A percentile compares a stretch with the other conserved stretches of the same genome.
Conservation (phyloP, 2,329 filamentous ascomycete genomes). For the Sclerotinia minor region DNA sequence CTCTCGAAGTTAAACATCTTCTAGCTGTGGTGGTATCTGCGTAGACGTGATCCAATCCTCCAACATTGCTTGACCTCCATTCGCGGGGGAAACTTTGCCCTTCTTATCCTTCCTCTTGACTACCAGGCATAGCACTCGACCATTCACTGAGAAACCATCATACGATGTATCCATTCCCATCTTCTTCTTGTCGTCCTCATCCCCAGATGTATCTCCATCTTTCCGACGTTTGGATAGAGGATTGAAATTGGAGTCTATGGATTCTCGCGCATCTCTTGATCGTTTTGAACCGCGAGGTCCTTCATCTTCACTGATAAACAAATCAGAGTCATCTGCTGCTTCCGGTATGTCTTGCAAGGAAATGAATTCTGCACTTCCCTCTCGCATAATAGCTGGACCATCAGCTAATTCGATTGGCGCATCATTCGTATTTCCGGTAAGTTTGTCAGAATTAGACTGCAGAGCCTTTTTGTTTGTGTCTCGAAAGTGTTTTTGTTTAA, state of each 20-base stretch:
- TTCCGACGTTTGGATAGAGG: slow-evolving; percentile 48
- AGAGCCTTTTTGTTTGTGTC: slow-evolving; percentile 50
- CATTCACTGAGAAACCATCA: slow-evolving; percentile 94
- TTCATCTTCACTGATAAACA: slow-evolving; percentile 43
- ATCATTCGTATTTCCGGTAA: slow-evolving; percentile 57
- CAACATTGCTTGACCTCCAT: slow-evolving; percentile 68
- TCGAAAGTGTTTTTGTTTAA: slow-evolving; percentile 78
- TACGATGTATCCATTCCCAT: slow-evolving; percentile 82
- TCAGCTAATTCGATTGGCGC: slow-evolving; percentile 47
- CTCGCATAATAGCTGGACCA: slow-evolving; percentile 32
- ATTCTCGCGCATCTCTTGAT: slow-evolving; percentile 38
- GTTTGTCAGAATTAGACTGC: slow-evolving; percentile 60
- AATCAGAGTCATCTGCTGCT: slow-evolving; percentile 33
- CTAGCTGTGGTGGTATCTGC: slow-evolving; percentile 53
- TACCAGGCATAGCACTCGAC: slow-evolving; percentile 86
- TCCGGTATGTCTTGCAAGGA: slow-evolving; percentile 36
- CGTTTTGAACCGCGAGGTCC: slow-evolving; percentile 38
- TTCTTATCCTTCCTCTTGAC: slow-evolving; percentile 70
- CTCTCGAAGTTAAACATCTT: slow-evolving; percentile 27
- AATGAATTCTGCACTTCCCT: slow-evolving; percentile 35
- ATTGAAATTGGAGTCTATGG: slow-evolving; percentile 37
- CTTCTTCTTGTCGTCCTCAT: slow-evolving; percentile 82
- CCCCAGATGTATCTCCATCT: slow-evolving; percentile 42
- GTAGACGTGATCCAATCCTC: slow-evolving; percentile 82
- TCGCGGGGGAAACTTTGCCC: slow-evolving; percentile 38